These are phyloP conservation scores for Kwoniella newhampshirensis DNA, from an alignment of 768 basidiomycete genomes.

Conservation along the genomic window DNA sequence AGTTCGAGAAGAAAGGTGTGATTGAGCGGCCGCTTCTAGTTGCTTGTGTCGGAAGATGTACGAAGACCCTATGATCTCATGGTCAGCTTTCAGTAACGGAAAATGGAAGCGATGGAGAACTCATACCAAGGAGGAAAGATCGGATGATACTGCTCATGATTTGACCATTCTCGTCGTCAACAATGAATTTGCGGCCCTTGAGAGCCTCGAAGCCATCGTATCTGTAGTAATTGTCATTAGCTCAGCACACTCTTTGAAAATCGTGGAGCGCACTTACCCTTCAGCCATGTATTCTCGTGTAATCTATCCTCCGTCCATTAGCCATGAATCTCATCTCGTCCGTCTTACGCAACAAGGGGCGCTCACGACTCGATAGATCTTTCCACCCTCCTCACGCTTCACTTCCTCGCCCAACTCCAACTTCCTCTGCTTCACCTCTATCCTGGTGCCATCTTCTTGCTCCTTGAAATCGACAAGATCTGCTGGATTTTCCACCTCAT, in stretches of 20 bases:
- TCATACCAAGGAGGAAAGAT: conserved; percentile 78
- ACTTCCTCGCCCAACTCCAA: conserved; percentile 57
- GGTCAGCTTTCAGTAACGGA: neutral
- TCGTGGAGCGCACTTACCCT: conserved; percentile 20
- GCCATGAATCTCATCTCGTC: neutral
- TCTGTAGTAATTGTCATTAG: conserved; percentile 58
- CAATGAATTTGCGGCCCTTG: conserved; percentile 65
- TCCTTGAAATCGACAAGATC: conserved; percentile 47
- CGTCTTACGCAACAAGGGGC: neutral
- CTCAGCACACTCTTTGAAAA: neutral
- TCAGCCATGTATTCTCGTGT: conserved; percentile 76
- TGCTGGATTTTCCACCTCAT: conserved; percentile 33
- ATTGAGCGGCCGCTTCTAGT: conserved; percentile 53
- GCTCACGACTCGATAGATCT: conserved; percentile 69
- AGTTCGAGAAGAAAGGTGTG: conserved; percentile 42
- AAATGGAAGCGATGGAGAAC: conserved; percentile 7
- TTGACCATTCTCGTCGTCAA: conserved; percentile 80
- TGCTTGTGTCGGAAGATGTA: conserved; percentile 68
- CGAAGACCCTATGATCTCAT: conserved; percentile 61
- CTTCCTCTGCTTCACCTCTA: conserved; percentile 45
- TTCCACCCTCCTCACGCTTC: conserved; percentile 59
- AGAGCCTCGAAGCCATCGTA: conserved; percentile 78
- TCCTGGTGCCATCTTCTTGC: conserved; percentile 46
- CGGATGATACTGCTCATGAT: conserved; percentile 76
- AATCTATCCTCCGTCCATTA: too few species aligned